Percentiles rank a stretch among this genome's conserved stretches.
Evolutionary conservation across 306 rosid genomes (phyloP).

Genomic region (Quercus cerris): DNA sequence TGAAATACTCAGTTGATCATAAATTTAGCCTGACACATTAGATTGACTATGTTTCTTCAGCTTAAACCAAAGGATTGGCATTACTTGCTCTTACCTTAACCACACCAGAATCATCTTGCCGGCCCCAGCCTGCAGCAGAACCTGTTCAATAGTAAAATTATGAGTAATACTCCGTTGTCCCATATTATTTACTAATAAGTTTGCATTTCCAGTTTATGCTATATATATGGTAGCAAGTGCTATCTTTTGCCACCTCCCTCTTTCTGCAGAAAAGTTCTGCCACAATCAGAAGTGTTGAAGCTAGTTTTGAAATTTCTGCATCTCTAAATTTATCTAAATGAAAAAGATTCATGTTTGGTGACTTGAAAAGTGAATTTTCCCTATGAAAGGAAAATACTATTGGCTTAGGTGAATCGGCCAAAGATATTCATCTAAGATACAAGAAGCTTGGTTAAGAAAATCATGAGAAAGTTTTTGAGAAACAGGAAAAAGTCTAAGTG

Average conservation of each 20-base stretch:
- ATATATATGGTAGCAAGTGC: no score
- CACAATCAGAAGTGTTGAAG: no score
- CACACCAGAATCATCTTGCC: conserved; percentile 92
- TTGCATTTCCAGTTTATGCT: no score
- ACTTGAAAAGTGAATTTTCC: background rate
- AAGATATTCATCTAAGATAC: background rate
- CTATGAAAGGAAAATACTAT: background rate
- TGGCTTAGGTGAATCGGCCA: background rate
- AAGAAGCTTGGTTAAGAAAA: background rate
- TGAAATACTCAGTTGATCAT: background rate
- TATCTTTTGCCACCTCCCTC: no score
- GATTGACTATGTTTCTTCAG: background rate
- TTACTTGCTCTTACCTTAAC: conserved; percentile 68
- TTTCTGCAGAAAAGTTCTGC: no score
- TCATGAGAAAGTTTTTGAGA: background rate
- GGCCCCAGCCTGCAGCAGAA: conserved; percentile 98
- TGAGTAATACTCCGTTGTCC: background rate
- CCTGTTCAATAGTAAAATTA: conserved; percentile 44
- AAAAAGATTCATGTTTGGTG: background rate
- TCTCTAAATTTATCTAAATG: no score
- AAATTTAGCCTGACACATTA: background rate
- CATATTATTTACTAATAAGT: no score
- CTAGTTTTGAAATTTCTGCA: no score
- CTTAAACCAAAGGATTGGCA: background rate
- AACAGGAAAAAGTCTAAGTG: background rate